Conservation (phyloP, 129 eudicot species). For the Tagetes patula region DNA sequence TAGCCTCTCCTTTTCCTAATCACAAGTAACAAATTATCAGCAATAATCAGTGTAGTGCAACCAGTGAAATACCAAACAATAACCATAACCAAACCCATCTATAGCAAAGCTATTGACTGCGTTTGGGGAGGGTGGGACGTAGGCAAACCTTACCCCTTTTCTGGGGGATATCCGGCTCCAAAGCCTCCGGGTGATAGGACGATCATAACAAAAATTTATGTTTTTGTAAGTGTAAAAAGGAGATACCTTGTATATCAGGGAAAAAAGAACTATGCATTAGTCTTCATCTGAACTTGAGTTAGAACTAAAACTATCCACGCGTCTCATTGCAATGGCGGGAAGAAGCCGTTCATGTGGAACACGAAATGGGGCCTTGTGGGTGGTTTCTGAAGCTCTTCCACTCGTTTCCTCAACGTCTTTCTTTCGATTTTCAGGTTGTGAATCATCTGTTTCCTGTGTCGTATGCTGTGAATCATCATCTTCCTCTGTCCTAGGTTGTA, state of each 20-base stretch:
- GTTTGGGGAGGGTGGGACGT: no score
- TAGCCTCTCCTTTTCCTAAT: constrained; percentile 26
- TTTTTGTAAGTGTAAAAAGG: background rate
- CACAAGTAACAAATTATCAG: background rate
- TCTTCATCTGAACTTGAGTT: constrained; percentile 31
- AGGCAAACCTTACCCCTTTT: no score
- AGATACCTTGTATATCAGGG: constrained; percentile 16
- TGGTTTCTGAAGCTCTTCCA: constrained; percentile 24
- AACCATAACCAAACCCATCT: background rate
- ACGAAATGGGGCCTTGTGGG: constrained; percentile 18
- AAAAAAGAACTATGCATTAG: constrained; percentile 14
- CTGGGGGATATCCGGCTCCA: no score
- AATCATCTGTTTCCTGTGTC: constrained; percentile 1
- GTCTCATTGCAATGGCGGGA: constrained; percentile 63
- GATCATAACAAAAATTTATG: background rate
- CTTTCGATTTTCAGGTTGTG: constrained; percentile 7
- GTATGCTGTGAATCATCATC: background rate
- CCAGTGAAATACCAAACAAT: no score
- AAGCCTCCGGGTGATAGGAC: background rate
- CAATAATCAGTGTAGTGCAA: background rate
- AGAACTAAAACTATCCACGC: constrained; percentile 71
- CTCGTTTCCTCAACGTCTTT: constrained; percentile 20
- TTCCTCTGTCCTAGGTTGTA: constrained; percentile 10
- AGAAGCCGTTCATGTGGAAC: constrained; percentile 50
- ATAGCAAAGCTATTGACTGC: no score